A percentile compares a stretch with the other conserved stretches of the same genome.
phyloP scores from a whole-genome alignment of 129 eudicot genomes.

The Erigeron canadensis region DNA sequence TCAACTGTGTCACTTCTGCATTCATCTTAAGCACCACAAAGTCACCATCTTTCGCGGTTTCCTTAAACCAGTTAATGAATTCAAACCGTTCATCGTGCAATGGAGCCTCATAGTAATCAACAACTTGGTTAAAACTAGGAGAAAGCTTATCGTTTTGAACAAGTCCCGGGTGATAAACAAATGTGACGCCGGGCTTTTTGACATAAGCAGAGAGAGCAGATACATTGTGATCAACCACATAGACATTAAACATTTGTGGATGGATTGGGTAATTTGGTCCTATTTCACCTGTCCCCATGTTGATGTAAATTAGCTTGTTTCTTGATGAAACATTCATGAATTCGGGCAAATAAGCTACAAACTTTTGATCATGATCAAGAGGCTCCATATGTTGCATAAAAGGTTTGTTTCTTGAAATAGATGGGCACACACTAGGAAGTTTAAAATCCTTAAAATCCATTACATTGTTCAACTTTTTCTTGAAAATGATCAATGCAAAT shows the following conservation, averaged over 20 bases:
- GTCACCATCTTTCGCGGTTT: constrained; percentile 50
- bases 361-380: constrained; percentile 33
- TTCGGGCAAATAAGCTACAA: constrained; percentile 54
- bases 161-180: constrained; percentile 68
- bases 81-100: constrained; percentile 59
- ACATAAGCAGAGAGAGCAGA: constrained; percentile 61
- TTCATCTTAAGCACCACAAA: constrained; percentile 82
- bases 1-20: constrained; percentile 52
- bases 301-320: constrained; percentile 63
- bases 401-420: constrained; percentile 61
- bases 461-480: constrained; percentile 6
- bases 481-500: constrained; percentile 21
- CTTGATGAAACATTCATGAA: constrained; percentile 57
- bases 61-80: constrained; percentile 61
- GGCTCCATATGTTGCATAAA: constrained; percentile 67
- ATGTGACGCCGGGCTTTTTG: constrained; percentile 69
- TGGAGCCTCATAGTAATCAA: constrained; percentile 41
- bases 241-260: constrained; percentile 18
- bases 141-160: constrained; percentile 25
- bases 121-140: constrained; percentile 34
- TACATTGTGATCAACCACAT: constrained; percentile 66
- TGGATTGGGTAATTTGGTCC: constrained; percentile 35
- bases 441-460: constrained; percentile 39
- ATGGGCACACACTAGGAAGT: constrained; percentile 69
- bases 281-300: constrained; percentile 65